Conservation (phyloP, 2,329 filamentous ascomycete genomes). For the Monilinia vaccinii-corymbosi region DNA sequence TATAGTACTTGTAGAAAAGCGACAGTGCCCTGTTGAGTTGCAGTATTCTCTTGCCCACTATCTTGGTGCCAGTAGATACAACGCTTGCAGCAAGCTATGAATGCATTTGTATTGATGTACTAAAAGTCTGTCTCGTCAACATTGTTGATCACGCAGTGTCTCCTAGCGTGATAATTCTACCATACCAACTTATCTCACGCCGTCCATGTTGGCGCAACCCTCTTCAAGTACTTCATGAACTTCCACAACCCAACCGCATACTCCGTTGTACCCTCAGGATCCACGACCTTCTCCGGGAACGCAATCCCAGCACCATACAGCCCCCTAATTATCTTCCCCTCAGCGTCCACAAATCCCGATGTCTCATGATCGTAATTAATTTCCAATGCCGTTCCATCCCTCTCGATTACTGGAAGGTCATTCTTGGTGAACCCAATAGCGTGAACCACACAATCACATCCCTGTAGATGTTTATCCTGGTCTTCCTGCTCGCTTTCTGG, state of each 20-base stretch:
- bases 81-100: background rate
- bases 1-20: background rate
- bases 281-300: conserved; percentile 50
- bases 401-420: conserved; percentile 39
- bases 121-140: background rate
- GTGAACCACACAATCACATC: conserved; percentile 45
- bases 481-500: conserved; percentile 34
- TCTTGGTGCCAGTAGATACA: background rate
- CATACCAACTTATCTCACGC: background rate
- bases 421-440: conserved; percentile 49
- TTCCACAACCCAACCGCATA: conserved; percentile 55
- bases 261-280: conserved; percentile 53
- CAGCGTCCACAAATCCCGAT: conserved; percentile 39
- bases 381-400: conserved; percentile 19
- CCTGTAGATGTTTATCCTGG: conserved; percentile 38
- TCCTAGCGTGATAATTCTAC: background rate
- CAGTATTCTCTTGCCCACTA: background rate
- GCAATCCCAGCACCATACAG: conserved; percentile 55
- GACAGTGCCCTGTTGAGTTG: background rate
- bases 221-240: conserved; percentile 54
- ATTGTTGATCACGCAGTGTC: background rate
- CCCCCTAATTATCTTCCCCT: conserved; percentile 37
- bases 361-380: conserved; percentile 31
- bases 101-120: background rate
- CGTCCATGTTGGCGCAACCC: conserved; percentile 43